Evolutionary conservation across 345 rosid genomes (phyloP), one percentile per base, ranked within the genome.

Genomic region (Salix caprea): DNA sequence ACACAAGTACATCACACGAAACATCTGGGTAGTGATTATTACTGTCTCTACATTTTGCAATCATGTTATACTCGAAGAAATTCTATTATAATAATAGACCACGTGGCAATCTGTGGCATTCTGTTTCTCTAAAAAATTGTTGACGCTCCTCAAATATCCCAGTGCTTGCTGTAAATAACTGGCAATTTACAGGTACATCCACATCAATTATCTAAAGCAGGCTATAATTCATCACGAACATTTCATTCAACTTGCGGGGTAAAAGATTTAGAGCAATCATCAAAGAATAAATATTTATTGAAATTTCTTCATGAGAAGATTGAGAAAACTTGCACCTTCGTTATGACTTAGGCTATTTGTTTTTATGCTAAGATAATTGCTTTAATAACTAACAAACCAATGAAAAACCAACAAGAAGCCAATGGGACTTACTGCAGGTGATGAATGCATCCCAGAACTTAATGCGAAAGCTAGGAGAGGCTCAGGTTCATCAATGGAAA

Each of bases 371-470:
- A 67, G 72, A 48, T 65, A 37, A 21, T 32, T 61, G 48, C 68
- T 68, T 58, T 30, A 42, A 44, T 19, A 15, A 42, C 30, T 11
- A 19, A 60, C 32, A 37, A 77, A 21, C 42, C 4, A 15, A 34
- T 34, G 37, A 24, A 44, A 42, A 32, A 46, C 36, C 13, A 78
- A 70, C 5, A 32, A 19, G 28, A 65, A 61, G 68, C 72, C 24
- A 46, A 73, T 37, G 52, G 58, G 58, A 82, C 85, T 86, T 85
- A 90, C 94, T 58, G 94, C 94, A 62, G 92, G 91, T 58, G 92
- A 90, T 76, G 92, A 90, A 74, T 90, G 82, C 79, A 84, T 80
- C 75, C 92, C 92, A 61, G 85, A 87, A 64, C 92, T 89, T 64
- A 90, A 82, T 30, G 89, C 89, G 30, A 90, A 90, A 30, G 87